Percentiles rank a stretch among this genome's conserved stretches.
Conservation (phyloP, 169 alveolate genomes). For the Cyclospora cayetanensis region DNA sequence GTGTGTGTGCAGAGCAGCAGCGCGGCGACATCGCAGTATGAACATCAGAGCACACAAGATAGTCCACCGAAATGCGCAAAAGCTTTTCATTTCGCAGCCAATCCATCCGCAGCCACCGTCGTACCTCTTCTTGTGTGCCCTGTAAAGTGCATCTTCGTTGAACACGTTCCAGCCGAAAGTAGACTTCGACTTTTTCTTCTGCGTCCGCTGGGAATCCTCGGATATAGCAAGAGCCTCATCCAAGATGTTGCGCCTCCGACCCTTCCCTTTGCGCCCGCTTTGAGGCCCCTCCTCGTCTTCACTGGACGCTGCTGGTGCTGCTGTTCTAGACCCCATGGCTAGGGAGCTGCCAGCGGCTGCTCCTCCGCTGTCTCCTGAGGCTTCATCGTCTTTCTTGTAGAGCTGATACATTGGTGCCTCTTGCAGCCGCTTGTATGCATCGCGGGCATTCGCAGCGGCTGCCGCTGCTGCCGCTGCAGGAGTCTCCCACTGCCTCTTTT, state of each 20-base stretch:
- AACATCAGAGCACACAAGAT: too few species aligned
- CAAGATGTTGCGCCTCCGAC: slow-evolving; percentile 56
- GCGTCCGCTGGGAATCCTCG: slow-evolving; percentile 57
- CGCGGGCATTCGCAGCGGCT: not conserved
- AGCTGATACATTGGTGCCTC: not conserved
- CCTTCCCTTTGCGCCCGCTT: slow-evolving; percentile 36
- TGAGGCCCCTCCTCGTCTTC: not conserved
- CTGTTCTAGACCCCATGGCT: not conserved
- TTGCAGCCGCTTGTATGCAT: not conserved
- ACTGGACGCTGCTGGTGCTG: not conserved
- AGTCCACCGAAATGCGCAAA: too few species aligned
- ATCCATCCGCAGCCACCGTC: not conserved
- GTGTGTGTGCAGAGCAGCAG: too few species aligned
- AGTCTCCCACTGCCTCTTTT: slow-evolving; percentile 36
- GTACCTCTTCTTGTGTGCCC: slow-evolving; percentile 91
- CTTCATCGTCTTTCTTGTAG: not conserved
- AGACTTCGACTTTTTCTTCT: slow-evolving; percentile 73
- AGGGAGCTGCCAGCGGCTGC: not conserved
- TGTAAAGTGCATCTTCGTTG: slow-evolving; percentile 89
- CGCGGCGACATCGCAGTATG: too few species aligned
- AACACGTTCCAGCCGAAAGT: slow-evolving; percentile 91
- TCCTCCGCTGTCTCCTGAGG: not conserved
- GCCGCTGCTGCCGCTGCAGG: not conserved
- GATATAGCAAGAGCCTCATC: slow-evolving; percentile 72
- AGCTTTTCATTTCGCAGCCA: too few species aligned